Evolutionary conservation across 2,329 filamentous ascomycete genomes (phyloP).

Genomic region (Penicillium sp.): DNA sequence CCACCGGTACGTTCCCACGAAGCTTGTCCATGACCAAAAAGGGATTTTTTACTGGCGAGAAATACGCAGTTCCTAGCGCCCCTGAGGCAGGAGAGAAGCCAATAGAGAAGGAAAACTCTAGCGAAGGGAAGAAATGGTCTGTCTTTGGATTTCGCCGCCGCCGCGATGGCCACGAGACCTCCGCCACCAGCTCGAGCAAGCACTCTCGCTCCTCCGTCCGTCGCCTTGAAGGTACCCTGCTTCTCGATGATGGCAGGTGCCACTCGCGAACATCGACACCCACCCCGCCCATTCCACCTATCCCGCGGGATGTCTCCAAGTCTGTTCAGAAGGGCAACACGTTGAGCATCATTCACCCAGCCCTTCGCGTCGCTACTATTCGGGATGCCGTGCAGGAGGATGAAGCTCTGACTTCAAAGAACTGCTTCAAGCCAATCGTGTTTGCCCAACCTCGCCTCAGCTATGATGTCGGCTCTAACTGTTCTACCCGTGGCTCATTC

Average conservation of each 20-base stretch:
- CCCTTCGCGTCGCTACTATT: background rate
- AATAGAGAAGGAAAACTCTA: background rate
- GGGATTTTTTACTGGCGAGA: slow-evolving; percentile 1
- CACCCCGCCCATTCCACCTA: slow-evolving; percentile 7
- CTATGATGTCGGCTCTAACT: background rate
- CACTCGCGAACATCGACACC: slow-evolving; percentile 6
- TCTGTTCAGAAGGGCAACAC: background rate
- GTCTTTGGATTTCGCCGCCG: slow-evolving; percentile 19
- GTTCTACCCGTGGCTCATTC: background rate
- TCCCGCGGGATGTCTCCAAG: background rate
- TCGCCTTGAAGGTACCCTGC: background rate
- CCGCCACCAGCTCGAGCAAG: slow-evolving; percentile 2
- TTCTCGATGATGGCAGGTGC: background rate
- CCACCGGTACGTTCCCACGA: slow-evolving; percentile 1
- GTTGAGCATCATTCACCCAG: background rate
- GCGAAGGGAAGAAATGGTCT: slow-evolving; percentile 16
- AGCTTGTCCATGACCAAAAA: slow-evolving; percentile 12
- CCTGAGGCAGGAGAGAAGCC: slow-evolving; percentile 4
- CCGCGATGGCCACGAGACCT: slow-evolving; percentile 7
- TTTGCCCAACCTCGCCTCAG: background rate
- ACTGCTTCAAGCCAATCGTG: background rate
- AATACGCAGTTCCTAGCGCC: background rate
- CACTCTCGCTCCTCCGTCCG: slow-evolving; percentile 8
- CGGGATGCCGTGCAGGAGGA: background rate
- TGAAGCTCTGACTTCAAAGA: background rate